Evolutionary conservation across 1,284 basidiomycete genomes (phyloP), one percentile per base, ranked within the genome.

Genomic region (Naganishia cerealis): DNA sequence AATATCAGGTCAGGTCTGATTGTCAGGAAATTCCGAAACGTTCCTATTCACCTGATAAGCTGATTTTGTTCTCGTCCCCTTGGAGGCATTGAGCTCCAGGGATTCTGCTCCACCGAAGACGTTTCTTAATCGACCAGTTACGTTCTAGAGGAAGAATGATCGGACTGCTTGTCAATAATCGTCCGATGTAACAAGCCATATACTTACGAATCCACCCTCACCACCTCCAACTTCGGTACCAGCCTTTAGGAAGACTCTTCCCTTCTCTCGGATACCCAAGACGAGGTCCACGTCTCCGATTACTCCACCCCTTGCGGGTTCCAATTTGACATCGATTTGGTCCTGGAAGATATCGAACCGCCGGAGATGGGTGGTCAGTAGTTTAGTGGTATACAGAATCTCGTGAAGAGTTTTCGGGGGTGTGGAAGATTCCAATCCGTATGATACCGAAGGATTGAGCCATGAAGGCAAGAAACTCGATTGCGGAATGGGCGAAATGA

Each of bases 181-280:
- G 21, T 50, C 55, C 65, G 38, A 68, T 36, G 71, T 50, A 40
- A 48, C 58, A 21, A 39, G 54, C 39, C 16, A 15, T 16, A 26
- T 21, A 86, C 90, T 76, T 76, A 91, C 92, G 26, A 91, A 92
- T 65, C 84, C 92, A 9, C 92, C 95, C 79, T 98, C 95, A 62
- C 90, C 90, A 67, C 96, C 93, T 10, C 96, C 96, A 4, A 98
- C 84, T 76, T 98, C 94, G 0, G 95, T 98, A 1, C 90, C 87
- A 0, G 89, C 92, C 74, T 91, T 93, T 26, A 95, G 77, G 74
- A 87, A 94, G 73, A 90, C 87, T 39, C 91, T 82, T 1, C 91
- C 88, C 61, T 86, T 86, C 77, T 96, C 94, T 54, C 85, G 85
- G 13, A 92, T 86, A 48, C 85, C 84, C 75, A 96, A 86, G 0